Conservation (phyloP, 495 filamentous ascomycete genomes). For the Coniosporium apollinis region DNA sequence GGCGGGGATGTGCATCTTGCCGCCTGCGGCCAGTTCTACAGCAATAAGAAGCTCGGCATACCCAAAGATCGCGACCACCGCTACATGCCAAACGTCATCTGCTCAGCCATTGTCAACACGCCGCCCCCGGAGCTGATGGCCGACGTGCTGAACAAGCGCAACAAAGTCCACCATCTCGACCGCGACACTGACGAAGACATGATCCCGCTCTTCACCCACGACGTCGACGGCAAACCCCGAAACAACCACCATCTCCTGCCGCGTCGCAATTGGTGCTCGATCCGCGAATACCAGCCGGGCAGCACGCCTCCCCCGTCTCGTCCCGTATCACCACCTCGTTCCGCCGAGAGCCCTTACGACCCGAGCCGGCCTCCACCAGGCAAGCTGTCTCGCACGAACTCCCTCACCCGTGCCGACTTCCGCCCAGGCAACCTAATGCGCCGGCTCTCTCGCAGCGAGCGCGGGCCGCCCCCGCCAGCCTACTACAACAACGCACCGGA, state of each 20-base stretch:
- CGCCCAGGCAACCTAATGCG: too few species aligned
- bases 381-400: too few species aligned
- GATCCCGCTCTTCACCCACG: slow-evolving; percentile 78
- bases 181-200: slow-evolving; percentile 81
- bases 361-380: too few species aligned
- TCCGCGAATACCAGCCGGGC: slow-evolving; percentile 65
- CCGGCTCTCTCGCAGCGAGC: too few species aligned
- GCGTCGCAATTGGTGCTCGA: slow-evolving; percentile 83
- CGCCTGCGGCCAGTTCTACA: slow-evolving; percentile 87
- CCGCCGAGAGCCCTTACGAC: too few species aligned
- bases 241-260: slow-evolving; percentile 89
- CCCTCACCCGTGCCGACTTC: neutral
- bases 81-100: slow-evolving; percentile 85
- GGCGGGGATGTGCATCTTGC: slow-evolving; percentile 88
- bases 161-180: slow-evolving; percentile 83
- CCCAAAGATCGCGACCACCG: slow-evolving; percentile 75
- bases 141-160: slow-evolving; percentile 82
- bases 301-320: slow-evolving; percentile 53
- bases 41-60: slow-evolving; percentile 60
- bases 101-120: slow-evolving; percentile 80
- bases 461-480: too few species aligned
- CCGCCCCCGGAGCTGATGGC: slow-evolving; percentile 81
- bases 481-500: too few species aligned
- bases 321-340: too few species aligned
- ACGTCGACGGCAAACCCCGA: slow-evolving; percentile 72